Base-by-base conservation (phyloP, 1,139 yeast species). In the Nematodospora anomalae region DNA sequence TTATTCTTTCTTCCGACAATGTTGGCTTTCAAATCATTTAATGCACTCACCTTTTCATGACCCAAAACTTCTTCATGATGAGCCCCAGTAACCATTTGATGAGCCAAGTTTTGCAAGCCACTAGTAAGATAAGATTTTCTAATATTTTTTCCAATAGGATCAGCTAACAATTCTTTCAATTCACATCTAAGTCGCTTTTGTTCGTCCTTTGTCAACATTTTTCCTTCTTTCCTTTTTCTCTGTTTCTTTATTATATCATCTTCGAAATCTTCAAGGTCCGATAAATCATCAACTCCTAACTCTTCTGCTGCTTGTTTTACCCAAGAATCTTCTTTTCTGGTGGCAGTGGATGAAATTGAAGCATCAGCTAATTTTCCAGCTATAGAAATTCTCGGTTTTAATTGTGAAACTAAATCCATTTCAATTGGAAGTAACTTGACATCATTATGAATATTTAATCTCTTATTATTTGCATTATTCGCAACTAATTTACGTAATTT, bases 221-320 rank as follows among this genome's bases (percentile, higher is more conserved):
- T 83, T 40, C 68, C 72, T 51, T 76, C 78, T 49, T 74, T 78
- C 54, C 83, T 76, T 50, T 70, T 71, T 47, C 86, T 71, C 53
- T 77, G 82, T 54, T 77, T 80, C 50, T 76, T 80, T 37, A 83
- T 61, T 35, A 79, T 74, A 42, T 79, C 83, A 55, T 84, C 95
- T 47, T 80, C 88, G 42, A 67, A 70, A 29, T 71, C 80, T 18
- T 62, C 58, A 38, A 81, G 69, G 38, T 81, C 89, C 26, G 75
- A 69, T 37, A 79, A 60, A 43, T 79, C 80, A 30, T 84, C 95
- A 23, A 90, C 65, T 4, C 96, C 99, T 38, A 94, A 70, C 40
- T 92, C 98, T 35, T 84, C 94, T 0, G 97, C 98, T 1, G 97
- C 97, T 54, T 88, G 82, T 42, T 78, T 76, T 41, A 89, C 69